Base-by-base conservation (phyloP, 768 basidiomycete species). In the Podaxis sp. region DNA sequence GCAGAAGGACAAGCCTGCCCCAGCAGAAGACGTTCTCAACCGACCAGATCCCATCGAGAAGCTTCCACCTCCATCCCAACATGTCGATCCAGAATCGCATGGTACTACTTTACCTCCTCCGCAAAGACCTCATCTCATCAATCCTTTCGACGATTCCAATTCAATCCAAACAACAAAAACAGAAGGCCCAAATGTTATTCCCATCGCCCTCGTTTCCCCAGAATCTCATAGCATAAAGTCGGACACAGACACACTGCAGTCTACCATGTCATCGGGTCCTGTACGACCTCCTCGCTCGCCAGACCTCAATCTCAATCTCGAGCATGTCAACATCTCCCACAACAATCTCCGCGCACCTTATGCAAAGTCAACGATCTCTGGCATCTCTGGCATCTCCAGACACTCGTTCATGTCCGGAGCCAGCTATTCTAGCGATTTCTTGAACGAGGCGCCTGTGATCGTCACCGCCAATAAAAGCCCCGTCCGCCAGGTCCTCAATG, bases 101-200 rank as follows among this genome's bases (percentile, higher is more conserved):
- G 52, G 44, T 44, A 62, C 51, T n/a, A 56, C 40, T 36, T 36
- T 69, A 2, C 77, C 75, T 28, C 66, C 63, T 49, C 79, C 77
- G 40, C 26, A 15, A 4, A 46, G 60, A 49, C 41, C 60, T 48
- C 60, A 46, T n/a, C 33, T 62, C 53, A 46, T 55, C 56, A 91
- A 93, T 77, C 91, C 91, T 24, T 94, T 93, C 74, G 84, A 85
- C 48, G 91, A 94, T 68, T 76, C 74, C 28, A 85, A 89, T 53
- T 93, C 91, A 41, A 94, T 94, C 63, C 89, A 91, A 74, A 94
- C 92, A 30, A 85, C 87, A n/a, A 82, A 85, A 49, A 88, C 91
- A 13, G 88, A 90, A 70, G 84, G 85, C 48, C 90, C 92, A 24
- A 94, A 94, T 67, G 91, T 93, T 66, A 94, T 94, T 62, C 91